Evolutionary conservation across 2,329 filamentous ascomycete species (phyloP).

Genomic region (Plectosphaerella cucumerina): DNA sequence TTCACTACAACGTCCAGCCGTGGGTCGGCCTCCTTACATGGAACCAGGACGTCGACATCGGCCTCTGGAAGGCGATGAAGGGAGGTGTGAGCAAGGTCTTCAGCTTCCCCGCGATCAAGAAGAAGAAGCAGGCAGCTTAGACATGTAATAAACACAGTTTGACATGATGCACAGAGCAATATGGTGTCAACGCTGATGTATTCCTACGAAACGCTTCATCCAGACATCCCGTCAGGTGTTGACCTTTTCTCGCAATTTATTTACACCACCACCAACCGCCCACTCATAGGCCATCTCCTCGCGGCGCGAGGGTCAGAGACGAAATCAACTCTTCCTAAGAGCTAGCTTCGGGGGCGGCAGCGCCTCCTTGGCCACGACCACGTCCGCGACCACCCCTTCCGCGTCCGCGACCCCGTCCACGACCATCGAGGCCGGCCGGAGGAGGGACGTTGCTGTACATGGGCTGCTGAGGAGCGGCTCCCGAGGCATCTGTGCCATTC

Average conservation of each 20-base stretch:
- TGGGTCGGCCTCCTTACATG: conserved; percentile 90
- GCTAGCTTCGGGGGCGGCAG: background rate
- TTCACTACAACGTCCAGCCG: conserved; percentile 96
- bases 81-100: conserved; percentile 64
- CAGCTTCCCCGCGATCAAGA: conserved; percentile 61
- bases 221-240: no score
- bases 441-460: conserved; percentile 56
- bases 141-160: no score
- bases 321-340: background rate
- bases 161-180: no score
- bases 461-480: conserved; percentile 12
- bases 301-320: no score
- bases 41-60: conserved; percentile 57
- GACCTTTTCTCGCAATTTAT: no score
- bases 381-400: conserved; percentile 30
- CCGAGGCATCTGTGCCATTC: conserved; percentile 13
- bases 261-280: no score
- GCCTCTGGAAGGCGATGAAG: conserved; percentile 60
- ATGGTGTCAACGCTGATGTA: no score
- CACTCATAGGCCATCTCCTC: no score
- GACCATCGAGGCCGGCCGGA: conserved; percentile 50
- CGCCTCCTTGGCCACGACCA: conserved; percentile 3
- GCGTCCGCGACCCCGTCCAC: conserved; percentile 34
- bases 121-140: conserved; percentile 31
- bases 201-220: no score